Evolutionary conservation across 352 stramenopile species (phyloP).

Genomic region (Globisporangium parvum): DNA sequence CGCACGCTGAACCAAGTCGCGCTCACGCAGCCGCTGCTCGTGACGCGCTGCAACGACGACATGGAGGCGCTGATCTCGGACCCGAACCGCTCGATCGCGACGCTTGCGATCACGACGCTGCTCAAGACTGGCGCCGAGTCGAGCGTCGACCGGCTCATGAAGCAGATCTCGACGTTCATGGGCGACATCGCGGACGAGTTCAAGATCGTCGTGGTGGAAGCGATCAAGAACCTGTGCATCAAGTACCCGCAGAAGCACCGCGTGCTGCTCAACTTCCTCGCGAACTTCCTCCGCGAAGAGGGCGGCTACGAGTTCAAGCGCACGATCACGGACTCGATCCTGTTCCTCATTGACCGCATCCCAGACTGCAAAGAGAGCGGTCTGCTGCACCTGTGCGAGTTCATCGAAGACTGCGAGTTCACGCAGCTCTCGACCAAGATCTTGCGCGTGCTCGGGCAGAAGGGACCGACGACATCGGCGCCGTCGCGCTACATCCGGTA

Average conservation of each 20-base stretch:
- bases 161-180: conserved; percentile 98
- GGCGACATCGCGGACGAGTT: conserved; percentile 99
- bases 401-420: conserved; percentile 98
- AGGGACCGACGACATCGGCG: conserved; percentile 91
- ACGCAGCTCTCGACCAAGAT: conserved; percentile 91
- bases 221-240: conserved; percentile 96
- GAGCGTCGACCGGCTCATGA: conserved; percentile 95
- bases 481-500: conserved; percentile 98
- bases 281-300: conserved; percentile 95
- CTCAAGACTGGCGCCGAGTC: conserved; percentile 98
- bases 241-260: conserved; percentile 98
- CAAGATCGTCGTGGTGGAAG: conserved; percentile 98
- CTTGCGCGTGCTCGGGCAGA: conserved; percentile 93
- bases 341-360: conserved; percentile 95
- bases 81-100: conserved; percentile 97
- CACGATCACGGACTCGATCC: conserved; percentile 97
- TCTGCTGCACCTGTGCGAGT: conserved; percentile 98
- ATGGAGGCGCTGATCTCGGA: conserved; percentile 97
- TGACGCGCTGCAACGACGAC: conserved; percentile 98
- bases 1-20: conserved; percentile 93
- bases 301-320: conserved; percentile 99
- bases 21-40: conserved; percentile 90
- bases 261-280: conserved; percentile 97
- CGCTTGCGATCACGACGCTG: conserved; percentile 98
- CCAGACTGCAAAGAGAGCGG: conserved; percentile 96